These are phyloP conservation scores for Picea sitchensis DNA, from an alignment of 75 land plant species.

Conservation along the genomic window DNA sequence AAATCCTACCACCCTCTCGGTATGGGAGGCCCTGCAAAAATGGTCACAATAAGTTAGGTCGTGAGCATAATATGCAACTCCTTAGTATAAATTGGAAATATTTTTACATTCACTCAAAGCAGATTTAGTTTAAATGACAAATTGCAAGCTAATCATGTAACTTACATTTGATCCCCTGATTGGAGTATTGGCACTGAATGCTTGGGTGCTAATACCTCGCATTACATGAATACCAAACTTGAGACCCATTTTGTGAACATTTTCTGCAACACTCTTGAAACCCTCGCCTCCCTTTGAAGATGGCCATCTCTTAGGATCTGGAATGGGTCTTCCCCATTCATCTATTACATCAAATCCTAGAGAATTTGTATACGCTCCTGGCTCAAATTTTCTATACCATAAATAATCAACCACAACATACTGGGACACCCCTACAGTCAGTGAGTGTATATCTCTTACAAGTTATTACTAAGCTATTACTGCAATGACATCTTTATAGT, in stretches of 20 bases:
- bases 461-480: background rate
- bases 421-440: constrained; percentile 33
- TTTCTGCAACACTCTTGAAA: constrained; percentile 26
- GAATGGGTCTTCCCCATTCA: constrained; percentile 81
- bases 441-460: background rate
- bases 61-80: background rate
- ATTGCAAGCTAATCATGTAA: background rate
- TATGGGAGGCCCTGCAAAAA: constrained; percentile 52
- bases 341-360: constrained; percentile 78
- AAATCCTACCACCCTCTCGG: constrained; percentile 31
- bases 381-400: constrained; percentile 63
- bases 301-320: constrained; percentile 95
- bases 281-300: constrained; percentile 64
- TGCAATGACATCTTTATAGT: background rate
- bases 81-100: background rate
- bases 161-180: constrained; percentile 35
- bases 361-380: constrained; percentile 47
- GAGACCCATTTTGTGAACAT: constrained; percentile 48
- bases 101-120: background rate
- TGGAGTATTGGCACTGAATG: constrained; percentile 39
- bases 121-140: background rate
- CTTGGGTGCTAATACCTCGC: constrained; percentile 53
- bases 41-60: background rate
- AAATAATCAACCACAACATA: constrained; percentile 94
- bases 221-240: constrained; percentile 62